These are phyloP conservation scores for Bonia amplexicaulis DNA, from an alignment of 176 grass and related monocot genomes.

Conservation along the genomic window DNA sequence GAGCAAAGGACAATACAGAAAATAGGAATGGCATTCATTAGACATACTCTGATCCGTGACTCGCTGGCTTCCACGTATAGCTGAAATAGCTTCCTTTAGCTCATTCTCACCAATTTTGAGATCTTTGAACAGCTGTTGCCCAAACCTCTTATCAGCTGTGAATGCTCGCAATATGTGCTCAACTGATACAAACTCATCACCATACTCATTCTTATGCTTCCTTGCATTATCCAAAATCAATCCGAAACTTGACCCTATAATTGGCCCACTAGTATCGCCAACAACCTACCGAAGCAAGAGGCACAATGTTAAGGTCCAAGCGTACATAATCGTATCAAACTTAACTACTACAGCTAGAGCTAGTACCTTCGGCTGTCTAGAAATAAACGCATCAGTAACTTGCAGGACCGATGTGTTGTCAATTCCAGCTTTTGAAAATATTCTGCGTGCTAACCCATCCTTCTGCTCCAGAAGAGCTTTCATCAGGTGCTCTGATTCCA, in stretches of 20 bases:
- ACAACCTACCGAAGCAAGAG: constrained; percentile 49
- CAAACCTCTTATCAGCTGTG: constrained; percentile 78
- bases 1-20: background rate
- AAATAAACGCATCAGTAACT: constrained; percentile 80
- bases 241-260: constrained; percentile 68
- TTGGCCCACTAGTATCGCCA: constrained; percentile 70
- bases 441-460: constrained; percentile 85
- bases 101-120: constrained; percentile 67
- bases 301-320: background rate
- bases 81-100: constrained; percentile 67
- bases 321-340: background rate
- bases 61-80: constrained; percentile 76
- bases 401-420: constrained; percentile 76
- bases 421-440: constrained; percentile 78
- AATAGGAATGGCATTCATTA: background rate
- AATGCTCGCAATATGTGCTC: constrained; percentile 84
- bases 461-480: constrained; percentile 96
- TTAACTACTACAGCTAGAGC: background rate
- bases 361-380: constrained; percentile 71
- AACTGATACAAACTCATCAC: constrained; percentile 86
- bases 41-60: constrained; percentile 96
- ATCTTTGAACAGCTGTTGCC: constrained; percentile 73
- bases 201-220: constrained; percentile 77
- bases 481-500: constrained; percentile 90
- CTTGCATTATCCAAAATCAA: constrained; percentile 69